Conservation (phyloP, 1,139 yeast genomes). For the Candida sojae region DNA sequence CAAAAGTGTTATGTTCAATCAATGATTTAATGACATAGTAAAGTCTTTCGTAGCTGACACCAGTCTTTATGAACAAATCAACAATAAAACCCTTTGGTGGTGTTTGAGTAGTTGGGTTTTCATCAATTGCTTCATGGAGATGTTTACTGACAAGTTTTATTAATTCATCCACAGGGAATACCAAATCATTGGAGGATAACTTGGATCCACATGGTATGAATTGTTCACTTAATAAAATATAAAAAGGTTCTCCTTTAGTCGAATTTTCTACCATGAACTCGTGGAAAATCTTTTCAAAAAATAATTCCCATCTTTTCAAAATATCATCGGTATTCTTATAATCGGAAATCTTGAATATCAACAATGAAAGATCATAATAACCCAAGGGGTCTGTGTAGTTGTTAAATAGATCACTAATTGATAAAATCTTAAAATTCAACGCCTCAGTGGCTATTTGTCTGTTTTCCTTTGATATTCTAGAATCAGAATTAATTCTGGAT, state of each 20-base stretch:
- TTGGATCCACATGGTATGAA: constrained; percentile 47
- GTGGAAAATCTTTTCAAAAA: constrained; percentile 51
- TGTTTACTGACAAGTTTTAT: constrained; percentile 56
- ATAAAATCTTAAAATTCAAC: constrained; percentile 64
- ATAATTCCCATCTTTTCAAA: constrained; percentile 67
- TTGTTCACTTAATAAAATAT: constrained; percentile 36
- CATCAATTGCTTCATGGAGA: constrained; percentile 38
- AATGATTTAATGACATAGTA: constrained; percentile 68
- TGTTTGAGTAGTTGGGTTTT: constrained; percentile 42
- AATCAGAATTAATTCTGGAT: constrained; percentile 58
- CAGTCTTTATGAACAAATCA: constrained; percentile 76
- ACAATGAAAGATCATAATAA: constrained; percentile 78
- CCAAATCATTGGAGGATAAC: constrained; percentile 57
- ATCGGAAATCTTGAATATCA: constrained; percentile 81
- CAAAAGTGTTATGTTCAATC: constrained; percentile 62
- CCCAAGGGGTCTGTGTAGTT: constrained; percentile 86
- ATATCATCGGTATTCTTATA: constrained; percentile 74
- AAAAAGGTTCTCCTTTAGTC: constrained; percentile 41
- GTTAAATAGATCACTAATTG: constrained; percentile 80
- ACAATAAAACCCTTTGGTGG: constrained; percentile 46
- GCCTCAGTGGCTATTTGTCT: constrained; percentile 50
- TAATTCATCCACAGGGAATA: constrained; percentile 77
- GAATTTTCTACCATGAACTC: constrained; percentile 30
- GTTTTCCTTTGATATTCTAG: constrained; percentile 50
- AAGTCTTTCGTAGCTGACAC: constrained; percentile 68